Evolutionary conservation across 129 eudicot species (phyloP), one percentile per base, ranked within the genome.

Genomic region (Flaveria ramosissima): DNA sequence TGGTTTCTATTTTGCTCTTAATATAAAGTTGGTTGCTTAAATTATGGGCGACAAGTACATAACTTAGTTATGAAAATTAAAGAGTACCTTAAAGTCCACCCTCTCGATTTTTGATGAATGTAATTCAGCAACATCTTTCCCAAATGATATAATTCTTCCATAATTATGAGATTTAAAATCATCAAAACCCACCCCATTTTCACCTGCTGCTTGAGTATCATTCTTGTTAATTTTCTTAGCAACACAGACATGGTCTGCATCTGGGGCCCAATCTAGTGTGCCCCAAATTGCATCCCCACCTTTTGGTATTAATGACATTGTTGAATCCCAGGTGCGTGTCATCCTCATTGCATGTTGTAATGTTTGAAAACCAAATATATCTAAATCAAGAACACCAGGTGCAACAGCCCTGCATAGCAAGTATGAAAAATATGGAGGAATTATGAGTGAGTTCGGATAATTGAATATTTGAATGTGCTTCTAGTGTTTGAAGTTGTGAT

Each of bases 241-340:
- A 62, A 30, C 68, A 30, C 68, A 62, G 4, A 62, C 45, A 27
- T 62, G 68, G 45, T 62, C 68, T 13, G 68, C 42, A 27, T 62
- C 68, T 27, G 68, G 68, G 68, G 68, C 68, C 68, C 68, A 62
- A 62, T 62, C 68, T 62, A 62, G 68, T 27, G 68, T 62, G 2
- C 68, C 68, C 68, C 68, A 62, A 9, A 62, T 62, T 19, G 68
- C 12, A 4, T 62, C 68, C 20, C 68, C 68, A 27, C 68, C 68
- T 30, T 62, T 63, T 63, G 69, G 69, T 63, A 63, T 63, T 16
- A 63, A 30, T 27, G 69, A 63, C 69, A 63, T 63, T 2, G 69
- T 63, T 63, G 69, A 63, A 63, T 63, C 69, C 69, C 69, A 63
- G 43, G 69, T 63, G 14, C 69, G 69, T 7, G 69, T 63, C 69